Base-by-base conservation (phyloP, 176 grass and related monocot genomes). In the Puya raimondii region DNA sequence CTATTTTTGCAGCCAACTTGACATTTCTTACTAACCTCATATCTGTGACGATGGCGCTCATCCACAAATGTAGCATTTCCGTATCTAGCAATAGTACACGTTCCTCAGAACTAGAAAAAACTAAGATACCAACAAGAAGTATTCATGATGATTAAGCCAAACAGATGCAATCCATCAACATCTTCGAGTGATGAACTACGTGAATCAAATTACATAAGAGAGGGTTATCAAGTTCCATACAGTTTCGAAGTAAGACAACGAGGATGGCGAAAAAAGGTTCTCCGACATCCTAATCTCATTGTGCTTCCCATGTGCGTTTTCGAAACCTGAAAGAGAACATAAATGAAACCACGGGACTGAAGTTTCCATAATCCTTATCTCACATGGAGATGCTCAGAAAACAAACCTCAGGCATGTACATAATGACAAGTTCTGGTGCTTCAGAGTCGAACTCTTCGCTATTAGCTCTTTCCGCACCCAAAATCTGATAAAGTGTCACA, bases 291-390 rank as follows among this genome's bases (percentile, higher is more conserved):
- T 68, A 97, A 82, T 61, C 94, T 86, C 94, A 97, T 97, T 1
- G 94, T 97, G 70, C 82, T 97, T 81, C 94, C 94, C 94, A 93
- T 93, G 72, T 97, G 89, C 12, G 94, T 90, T 79, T 85, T 97
- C 78, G 94, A 97, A 82, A 92, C 89, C 94, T 92, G 53, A 25
- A 80, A 50, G 13, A 1, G 75, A 53, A 49, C 16, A 33, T 58
- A 75, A 75, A 12, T 52, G 3, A 78, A 76, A 51, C 16, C 0
- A 51, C 73, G 48, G 79, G 29, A 73, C n/a, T 48, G 47, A 67
- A 71, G 23, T 59, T 27, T 42, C 21, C 48, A 9, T 13, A 9
- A 13, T 4, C 47, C 16, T 53, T 53, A 10, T 5, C 29, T 17
- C 12, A 23, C 9, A 21, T 12, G 11, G 16, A 49, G 23, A 25